A percentile compares a stretch with the other conserved stretches of the same genome.
phyloP scores from a whole-genome alignment of 2,329 filamentous ascomycete species.

The Ophiocordyceps polyrhachis-furcata region DNA sequence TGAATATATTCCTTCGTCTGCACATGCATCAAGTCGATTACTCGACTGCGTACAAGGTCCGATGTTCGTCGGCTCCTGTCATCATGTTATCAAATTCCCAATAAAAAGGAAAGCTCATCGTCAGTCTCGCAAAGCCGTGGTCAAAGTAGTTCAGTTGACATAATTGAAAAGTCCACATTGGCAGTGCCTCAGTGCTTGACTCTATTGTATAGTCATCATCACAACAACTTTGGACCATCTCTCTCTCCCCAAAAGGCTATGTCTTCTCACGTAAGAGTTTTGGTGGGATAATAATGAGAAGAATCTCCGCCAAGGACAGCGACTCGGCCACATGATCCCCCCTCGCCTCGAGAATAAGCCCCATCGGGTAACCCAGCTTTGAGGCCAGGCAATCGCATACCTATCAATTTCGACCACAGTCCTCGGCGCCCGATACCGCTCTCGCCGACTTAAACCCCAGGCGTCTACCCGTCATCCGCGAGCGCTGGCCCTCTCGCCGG shows the following conservation, averaged over 20 bases:
- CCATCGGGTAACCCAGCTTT: conserved; percentile 87
- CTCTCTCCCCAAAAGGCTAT: conserved; percentile 2
- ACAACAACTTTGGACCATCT: conserved; percentile 43
- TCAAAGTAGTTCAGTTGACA: background rate
- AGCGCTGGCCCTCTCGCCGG: conserved; percentile 3
- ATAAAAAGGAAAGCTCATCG: background rate
- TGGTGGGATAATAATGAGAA: conserved; percentile 5
- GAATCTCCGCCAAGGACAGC: conserved; percentile 6
- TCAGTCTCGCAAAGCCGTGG: background rate
- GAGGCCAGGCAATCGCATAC: conserved; percentile 79
- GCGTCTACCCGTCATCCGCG: conserved; percentile 24
- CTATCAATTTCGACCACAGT: conserved; percentile 89
- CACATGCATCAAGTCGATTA: background rate
- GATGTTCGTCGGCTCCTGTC: background rate
- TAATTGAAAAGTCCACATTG: conserved; percentile 10
- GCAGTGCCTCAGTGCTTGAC: conserved; percentile 81
- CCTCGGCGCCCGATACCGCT: conserved; percentile 30
- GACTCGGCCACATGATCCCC: conserved; percentile 19
- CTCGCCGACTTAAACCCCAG: conserved; percentile 24
- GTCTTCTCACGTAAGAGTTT: conserved; percentile 13
- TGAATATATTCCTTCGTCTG: background rate
- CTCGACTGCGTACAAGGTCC: no score
- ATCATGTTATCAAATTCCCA: background rate
- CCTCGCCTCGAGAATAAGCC: conserved; percentile 99
- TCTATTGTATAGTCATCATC: conserved; percentile 95